Evolutionary conservation across 2,329 filamentous ascomycete genomes (phyloP).

Genomic region (Exophiala spinifera): DNA sequence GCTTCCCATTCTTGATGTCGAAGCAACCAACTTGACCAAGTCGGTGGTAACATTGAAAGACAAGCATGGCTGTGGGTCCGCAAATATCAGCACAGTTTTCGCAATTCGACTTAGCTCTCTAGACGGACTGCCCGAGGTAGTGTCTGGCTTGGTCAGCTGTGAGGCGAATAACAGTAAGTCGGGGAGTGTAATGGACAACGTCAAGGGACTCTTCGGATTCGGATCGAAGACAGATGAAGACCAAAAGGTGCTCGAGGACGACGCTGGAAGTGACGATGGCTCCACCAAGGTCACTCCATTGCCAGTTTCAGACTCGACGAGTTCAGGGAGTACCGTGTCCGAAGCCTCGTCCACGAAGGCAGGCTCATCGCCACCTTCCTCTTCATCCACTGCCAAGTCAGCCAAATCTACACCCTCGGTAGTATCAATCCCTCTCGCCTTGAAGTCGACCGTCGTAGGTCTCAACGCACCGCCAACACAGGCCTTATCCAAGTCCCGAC

Average conservation of each 20-base stretch:
- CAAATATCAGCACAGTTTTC: conserved; percentile 77
- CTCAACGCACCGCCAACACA: conserved; percentile 35
- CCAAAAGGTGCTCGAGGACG: conserved; percentile 66
- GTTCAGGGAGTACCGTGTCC: conserved; percentile 33
- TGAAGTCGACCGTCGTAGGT: conserved; percentile 48
- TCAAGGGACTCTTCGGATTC: conserved; percentile 95
- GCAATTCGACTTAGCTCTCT: conserved; percentile 67
- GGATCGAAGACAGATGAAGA: conserved; percentile 80
- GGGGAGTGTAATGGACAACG: conserved; percentile 81
- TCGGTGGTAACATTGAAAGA: conserved; percentile 75
- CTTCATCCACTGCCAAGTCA: conserved; percentile 34
- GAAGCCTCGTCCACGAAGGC: conserved; percentile 36
- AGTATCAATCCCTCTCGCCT: conserved; percentile 50
- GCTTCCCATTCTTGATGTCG: conserved; percentile 62
- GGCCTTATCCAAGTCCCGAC: conserved; percentile 54
- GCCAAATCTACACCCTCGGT: conserved; percentile 50
- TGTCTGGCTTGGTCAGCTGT: conserved; percentile 76
- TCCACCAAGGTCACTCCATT: conserved; percentile 26
- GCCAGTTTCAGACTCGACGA: conserved; percentile 28
- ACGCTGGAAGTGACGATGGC: conserved; percentile 43
- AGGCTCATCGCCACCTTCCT: conserved; percentile 42
- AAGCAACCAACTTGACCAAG: conserved; percentile 81
- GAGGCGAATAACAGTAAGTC: conserved; percentile 72
- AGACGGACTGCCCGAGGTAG: conserved; percentile 76
- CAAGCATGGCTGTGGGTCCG: conserved; percentile 71